phyloP scores from a whole-genome alignment of 352 stramenopile species.

The Pythium myriotylum region DNA sequence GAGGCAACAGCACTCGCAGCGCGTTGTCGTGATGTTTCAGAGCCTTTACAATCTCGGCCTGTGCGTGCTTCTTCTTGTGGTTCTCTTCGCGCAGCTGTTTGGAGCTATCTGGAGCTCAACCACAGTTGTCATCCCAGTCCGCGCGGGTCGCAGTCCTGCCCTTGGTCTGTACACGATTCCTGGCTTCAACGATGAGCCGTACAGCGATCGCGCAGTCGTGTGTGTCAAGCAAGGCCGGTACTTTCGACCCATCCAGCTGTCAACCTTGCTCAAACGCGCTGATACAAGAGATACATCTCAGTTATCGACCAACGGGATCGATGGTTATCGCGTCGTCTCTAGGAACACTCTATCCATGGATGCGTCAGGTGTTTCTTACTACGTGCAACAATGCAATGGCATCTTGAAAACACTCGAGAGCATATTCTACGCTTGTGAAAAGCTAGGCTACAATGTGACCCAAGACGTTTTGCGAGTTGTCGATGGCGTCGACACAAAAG shows the following conservation, averaged over 20 bases:
- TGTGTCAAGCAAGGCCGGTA: slow-evolving; percentile 23
- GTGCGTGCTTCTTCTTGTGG: slow-evolving; percentile 28
- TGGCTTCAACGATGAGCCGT: slow-evolving; percentile 46
- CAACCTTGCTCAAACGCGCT: slow-evolving; percentile 16
- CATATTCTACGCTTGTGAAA: slow-evolving; percentile 14
- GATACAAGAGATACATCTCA: neutral
- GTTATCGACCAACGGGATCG: neutral
- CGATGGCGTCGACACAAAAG: slow-evolving; percentile 5
- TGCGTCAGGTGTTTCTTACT: neutral
- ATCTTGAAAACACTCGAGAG: slow-evolving; percentile 9
- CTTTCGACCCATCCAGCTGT: slow-evolving; percentile 34
- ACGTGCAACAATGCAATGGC: slow-evolving; percentile 17
- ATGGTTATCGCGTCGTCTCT: slow-evolving; percentile 28
- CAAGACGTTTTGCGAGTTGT: slow-evolving; percentile 20
- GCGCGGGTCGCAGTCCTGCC: neutral
- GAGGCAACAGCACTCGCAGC: no score
- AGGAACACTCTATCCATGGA: slow-evolving; percentile 2
- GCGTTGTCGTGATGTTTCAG: no score
- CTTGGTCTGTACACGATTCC: slow-evolving; percentile 5
- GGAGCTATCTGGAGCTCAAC: slow-evolving; percentile 23
- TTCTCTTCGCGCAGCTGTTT: slow-evolving; percentile 35
- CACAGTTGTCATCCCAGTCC: neutral
- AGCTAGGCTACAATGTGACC: slow-evolving; percentile 31
- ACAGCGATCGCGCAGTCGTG: slow-evolving; percentile 39
- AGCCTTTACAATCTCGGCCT: slow-evolving; percentile 27